Evolutionary conservation across 768 basidiomycete species (phyloP), one percentile per base, ranked within the genome.

Genomic region (Chalciporus piperatus): DNA sequence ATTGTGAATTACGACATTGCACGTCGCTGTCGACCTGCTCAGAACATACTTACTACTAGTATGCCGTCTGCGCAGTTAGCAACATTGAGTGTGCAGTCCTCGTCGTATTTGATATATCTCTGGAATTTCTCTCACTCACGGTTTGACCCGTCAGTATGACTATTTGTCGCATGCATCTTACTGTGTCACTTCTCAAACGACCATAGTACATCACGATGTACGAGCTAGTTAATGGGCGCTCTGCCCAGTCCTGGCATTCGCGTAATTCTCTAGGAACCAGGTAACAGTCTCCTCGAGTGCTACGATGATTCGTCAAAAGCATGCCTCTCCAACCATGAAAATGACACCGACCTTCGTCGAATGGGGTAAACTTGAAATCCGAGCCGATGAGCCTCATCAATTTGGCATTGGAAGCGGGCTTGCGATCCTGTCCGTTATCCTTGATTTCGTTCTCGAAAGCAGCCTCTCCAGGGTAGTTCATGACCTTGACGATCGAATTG

Each of bases 351-450:
- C 90, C 90, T 68, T 82, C 56, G 28, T 92, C 81, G 67, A 98
- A 96, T 8, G 94, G 93, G 27, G 94, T 97, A 70, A 98, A 98
- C 69, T 87, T 63, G 74, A 95, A 97, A 4, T 75, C 84, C 0
- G 59, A 41, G 25, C 86, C 86, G 45, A 94, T 83, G 47, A 89
- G 73, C n/a, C 70, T 71, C 44, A 91, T 65, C 6, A 97, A 74
- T 69, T 95, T 96, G 63, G 80, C 83, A 72, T 98, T 98, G 33
- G 92, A 92, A 16, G 95, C 95, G 1, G 95, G 94, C 72, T 98
- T 98, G 59, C 94, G 85, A 80, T 86, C 95, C 69, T 98, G 95
- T 1, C 96, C 94, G 62, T 98, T 96, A 9, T 94, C 83, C 47
- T 83, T 58, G 33, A 52, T 12, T 47, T 69, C 59, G 50, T 70